These are phyloP conservation scores for Bremia lactucae DNA, from an alignment of 352 stramenopile genomes.

Conservation along the genomic window DNA sequence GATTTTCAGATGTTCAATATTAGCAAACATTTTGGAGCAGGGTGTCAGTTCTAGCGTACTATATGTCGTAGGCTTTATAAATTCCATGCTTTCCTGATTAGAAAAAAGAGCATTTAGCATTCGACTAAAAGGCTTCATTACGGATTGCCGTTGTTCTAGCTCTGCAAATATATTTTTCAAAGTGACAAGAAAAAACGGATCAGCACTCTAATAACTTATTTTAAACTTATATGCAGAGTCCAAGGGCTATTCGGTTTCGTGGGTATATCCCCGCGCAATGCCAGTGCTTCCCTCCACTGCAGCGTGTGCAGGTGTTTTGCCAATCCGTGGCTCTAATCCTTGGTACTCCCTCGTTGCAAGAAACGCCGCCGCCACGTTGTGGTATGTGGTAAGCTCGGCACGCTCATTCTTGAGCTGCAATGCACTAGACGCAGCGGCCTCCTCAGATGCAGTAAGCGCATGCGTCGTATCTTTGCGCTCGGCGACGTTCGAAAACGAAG, in stretches of 20 bases:
- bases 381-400: slow-evolving; percentile 47
- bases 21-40: too few species aligned
- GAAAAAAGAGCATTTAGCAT: too few species aligned
- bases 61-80: too few species aligned
- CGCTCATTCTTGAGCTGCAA: slow-evolving; percentile 47
- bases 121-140: too few species aligned
- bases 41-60: too few species aligned
- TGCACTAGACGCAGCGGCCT: slow-evolving; percentile 26
- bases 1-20: too few species aligned
- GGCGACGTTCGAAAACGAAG: slow-evolving; percentile 10
- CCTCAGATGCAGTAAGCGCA: slow-evolving; percentile 17
- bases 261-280: slow-evolving; percentile 68
- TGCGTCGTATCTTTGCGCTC: slow-evolving; percentile 9
- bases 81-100: too few species aligned
- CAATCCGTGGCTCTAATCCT: slow-evolving; percentile 71
- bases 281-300: slow-evolving; percentile 60
- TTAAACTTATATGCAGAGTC: background rate
- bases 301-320: slow-evolving; percentile 65
- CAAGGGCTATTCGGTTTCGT: slow-evolving; percentile 37
- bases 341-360: slow-evolving; percentile 59
- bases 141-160: too few species aligned
- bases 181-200: too few species aligned
- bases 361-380: slow-evolving; percentile 67
- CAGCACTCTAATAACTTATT: background rate
- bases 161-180: background rate